Percentiles rank a stretch among this genome's conserved stretches.
phyloP scores from a whole-genome alignment of 495 filamentous ascomycete species.

The Podospora didyma region DNA sequence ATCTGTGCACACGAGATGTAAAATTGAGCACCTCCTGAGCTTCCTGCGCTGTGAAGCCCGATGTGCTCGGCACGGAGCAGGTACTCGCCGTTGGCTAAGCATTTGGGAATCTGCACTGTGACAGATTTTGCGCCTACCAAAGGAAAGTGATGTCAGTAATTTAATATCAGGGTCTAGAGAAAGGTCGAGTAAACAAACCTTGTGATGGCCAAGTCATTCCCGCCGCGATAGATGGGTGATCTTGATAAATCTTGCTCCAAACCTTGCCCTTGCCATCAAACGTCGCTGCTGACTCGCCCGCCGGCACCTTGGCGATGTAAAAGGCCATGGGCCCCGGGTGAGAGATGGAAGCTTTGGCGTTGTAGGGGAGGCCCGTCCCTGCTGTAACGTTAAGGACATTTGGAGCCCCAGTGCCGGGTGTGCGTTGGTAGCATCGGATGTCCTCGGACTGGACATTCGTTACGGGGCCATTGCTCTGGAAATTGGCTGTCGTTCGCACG shows the following conservation, averaged over 20 bases:
- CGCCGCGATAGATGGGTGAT: slow-evolving; percentile 33
- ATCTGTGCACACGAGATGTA: slow-evolving; percentile 50
- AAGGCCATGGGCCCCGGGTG: slow-evolving; percentile 49
- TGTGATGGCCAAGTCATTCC: slow-evolving; percentile 42
- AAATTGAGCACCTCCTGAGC: slow-evolving; percentile 48
- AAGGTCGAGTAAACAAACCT: slow-evolving; percentile 21
- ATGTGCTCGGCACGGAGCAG: slow-evolving; percentile 58
- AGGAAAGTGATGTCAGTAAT: background rate
- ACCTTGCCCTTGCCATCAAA: slow-evolving; percentile 48
- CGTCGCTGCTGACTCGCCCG: slow-evolving; percentile 38
- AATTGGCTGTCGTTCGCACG: slow-evolving; percentile 46
- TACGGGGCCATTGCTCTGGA: slow-evolving; percentile 49
- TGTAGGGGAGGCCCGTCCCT: slow-evolving; percentile 41
- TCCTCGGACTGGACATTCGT: slow-evolving; percentile 44
- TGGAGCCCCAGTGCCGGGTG: slow-evolving; percentile 31
- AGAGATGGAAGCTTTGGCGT: slow-evolving; percentile 40
- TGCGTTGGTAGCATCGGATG: slow-evolving; percentile 50
- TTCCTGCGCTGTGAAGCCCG: slow-evolving; percentile 44
- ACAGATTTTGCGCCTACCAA: slow-evolving; percentile 27
- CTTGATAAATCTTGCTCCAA: slow-evolving; percentile 53
- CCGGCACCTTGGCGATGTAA: slow-evolving; percentile 53
- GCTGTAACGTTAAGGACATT: slow-evolving; percentile 42
- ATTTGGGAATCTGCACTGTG: slow-evolving; percentile 44
- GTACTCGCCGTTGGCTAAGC: slow-evolving; percentile 52
- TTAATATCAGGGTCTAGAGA: background rate